Conservation (phyloP, 1,284 basidiomycete genomes). For the Microbotryum lychnidis-dioicae region DNA sequence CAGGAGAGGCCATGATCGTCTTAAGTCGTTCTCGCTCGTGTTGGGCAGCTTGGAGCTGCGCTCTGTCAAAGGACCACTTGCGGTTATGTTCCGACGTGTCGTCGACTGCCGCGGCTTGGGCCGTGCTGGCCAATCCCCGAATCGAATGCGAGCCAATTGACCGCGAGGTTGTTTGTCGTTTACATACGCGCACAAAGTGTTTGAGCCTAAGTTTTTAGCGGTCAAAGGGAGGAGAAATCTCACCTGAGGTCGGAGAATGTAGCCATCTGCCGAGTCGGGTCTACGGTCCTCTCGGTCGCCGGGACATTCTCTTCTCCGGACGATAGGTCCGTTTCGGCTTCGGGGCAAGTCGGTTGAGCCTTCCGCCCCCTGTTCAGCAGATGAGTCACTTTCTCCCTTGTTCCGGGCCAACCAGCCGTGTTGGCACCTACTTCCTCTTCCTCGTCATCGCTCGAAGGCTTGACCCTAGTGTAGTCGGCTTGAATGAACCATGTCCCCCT, state of each 20-base stretch:
- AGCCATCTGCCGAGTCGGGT: too few relatives aligned
- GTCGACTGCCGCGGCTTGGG: conserved; percentile 1
- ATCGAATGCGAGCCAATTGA: conserved; percentile 6
- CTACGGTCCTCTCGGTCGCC: too few relatives aligned
- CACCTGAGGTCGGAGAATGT: too few relatives aligned
- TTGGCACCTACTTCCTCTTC: background rate
- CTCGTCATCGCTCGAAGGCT: background rate
- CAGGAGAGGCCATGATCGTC: conserved; percentile 11
- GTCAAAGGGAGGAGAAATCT: too few relatives aligned
- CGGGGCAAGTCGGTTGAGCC: too few relatives aligned
- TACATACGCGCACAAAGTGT: background rate
- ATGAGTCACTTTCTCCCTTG: too few relatives aligned
- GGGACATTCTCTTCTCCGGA: too few relatives aligned
- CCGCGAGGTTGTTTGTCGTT: background rate
- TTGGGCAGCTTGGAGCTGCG: background rate
- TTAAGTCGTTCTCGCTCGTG: conserved; percentile 2
- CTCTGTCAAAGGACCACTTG: background rate
- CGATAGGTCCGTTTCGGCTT: too few relatives aligned
- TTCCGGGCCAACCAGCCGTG: too few relatives aligned
- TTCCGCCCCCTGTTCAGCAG: too few relatives aligned
- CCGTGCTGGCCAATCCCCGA: conserved; percentile 4
- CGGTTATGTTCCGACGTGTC: conserved; percentile 1
- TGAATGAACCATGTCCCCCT: conserved; percentile 9
- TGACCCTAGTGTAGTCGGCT: conserved; percentile 10
- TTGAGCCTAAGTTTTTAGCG: too few relatives aligned